Evolutionary conservation across 441 rosid species (phyloP).

Genomic region (Gossypium davidsonii): DNA sequence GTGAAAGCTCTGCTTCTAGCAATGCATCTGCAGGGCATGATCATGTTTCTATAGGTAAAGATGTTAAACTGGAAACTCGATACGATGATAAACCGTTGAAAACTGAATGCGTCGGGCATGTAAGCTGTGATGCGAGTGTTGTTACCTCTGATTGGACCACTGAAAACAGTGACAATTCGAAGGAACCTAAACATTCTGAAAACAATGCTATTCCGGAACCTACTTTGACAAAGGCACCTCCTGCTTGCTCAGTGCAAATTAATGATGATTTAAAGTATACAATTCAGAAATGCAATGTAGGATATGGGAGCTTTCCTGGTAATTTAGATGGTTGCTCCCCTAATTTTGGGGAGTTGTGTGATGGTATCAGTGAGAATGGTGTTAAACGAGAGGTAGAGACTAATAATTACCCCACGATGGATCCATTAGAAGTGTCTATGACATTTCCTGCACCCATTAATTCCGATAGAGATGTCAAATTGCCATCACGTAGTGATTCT

Average conservation of each 20-base stretch:
- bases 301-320: slow-evolving; percentile 22
- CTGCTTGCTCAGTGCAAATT: slow-evolving; percentile 26
- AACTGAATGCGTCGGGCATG: slow-evolving; percentile 43
- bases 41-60: slow-evolving; percentile 30
- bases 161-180: slow-evolving; percentile 31
- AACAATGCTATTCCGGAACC: slow-evolving; percentile 40
- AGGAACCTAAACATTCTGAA: slow-evolving; percentile 33
- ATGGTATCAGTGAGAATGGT: slow-evolving; percentile 28
- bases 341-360: slow-evolving; percentile 26
- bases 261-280: slow-evolving; percentile 31
- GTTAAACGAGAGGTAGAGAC: slow-evolving; percentile 23
- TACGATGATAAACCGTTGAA: slow-evolving; percentile 31
- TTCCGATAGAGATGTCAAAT: slow-evolving; percentile 35
- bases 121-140: slow-evolving; percentile 37
- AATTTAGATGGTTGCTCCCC: slow-evolving; percentile 33
- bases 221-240: slow-evolving; percentile 29
- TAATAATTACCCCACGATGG: slow-evolving; percentile 31
- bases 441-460: slow-evolving; percentile 29
- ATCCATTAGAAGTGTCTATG: slow-evolving; percentile 28
- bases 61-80: slow-evolving; percentile 32
- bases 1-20: slow-evolving; percentile 55
- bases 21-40: slow-evolving; percentile 52
- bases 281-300: slow-evolving; percentile 22
- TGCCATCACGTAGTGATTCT: slow-evolving; percentile 29
- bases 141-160: slow-evolving; percentile 33